These are phyloP conservation scores for Aspergillus vadensis DNA, from an alignment of 2,329 filamentous ascomycete genomes.

Conservation along the genomic window DNA sequence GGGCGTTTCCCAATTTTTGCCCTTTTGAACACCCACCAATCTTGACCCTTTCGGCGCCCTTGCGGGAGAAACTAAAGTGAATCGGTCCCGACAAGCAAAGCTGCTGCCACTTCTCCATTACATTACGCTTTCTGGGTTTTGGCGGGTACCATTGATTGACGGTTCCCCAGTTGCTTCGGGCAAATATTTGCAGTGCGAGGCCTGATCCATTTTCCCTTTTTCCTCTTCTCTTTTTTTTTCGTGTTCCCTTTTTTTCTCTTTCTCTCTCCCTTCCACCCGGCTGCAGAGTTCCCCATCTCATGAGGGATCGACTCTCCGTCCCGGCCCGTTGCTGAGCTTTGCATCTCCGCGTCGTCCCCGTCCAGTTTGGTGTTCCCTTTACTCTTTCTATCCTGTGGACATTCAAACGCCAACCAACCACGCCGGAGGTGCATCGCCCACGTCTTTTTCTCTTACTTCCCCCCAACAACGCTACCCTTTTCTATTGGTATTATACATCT, in stretches of 20 bases:
- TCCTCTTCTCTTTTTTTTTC: slow-evolving; percentile 20
- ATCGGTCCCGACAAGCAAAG: slow-evolving; percentile 7
- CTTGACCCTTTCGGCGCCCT: slow-evolving; percentile 21
- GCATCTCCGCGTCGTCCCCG: slow-evolving; percentile 22
- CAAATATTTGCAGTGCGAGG: slow-evolving; percentile 3
- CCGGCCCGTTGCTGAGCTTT: slow-evolving; percentile 31
- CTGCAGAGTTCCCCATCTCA: slow-evolving; percentile 20
- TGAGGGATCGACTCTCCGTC: slow-evolving; percentile 29
- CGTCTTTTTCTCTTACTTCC: not conserved
- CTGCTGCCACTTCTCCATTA: slow-evolving; percentile 13
- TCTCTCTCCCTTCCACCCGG: slow-evolving; percentile 15
- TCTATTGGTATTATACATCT: not conserved
- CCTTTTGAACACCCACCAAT: slow-evolving; percentile 12
- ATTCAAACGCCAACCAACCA: slow-evolving; percentile 10
- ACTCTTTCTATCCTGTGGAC: slow-evolving; percentile 12
- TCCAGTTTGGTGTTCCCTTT: slow-evolving; percentile 23
- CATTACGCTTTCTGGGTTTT: not conserved
- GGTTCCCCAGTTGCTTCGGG: slow-evolving; percentile 4
- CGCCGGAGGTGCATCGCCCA: slow-evolving; percentile 23
- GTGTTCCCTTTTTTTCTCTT: slow-evolving; percentile 6
- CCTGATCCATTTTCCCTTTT: slow-evolving; percentile 18
- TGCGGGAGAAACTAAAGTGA: slow-evolving; percentile 17
- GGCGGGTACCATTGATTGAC: slow-evolving; percentile 1
- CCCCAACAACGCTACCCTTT: not conserved
- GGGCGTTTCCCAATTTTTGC: slow-evolving; percentile 15